Conservation (phyloP, 768 basidiomycete genomes). For the Serendipita vermifera region DNA sequence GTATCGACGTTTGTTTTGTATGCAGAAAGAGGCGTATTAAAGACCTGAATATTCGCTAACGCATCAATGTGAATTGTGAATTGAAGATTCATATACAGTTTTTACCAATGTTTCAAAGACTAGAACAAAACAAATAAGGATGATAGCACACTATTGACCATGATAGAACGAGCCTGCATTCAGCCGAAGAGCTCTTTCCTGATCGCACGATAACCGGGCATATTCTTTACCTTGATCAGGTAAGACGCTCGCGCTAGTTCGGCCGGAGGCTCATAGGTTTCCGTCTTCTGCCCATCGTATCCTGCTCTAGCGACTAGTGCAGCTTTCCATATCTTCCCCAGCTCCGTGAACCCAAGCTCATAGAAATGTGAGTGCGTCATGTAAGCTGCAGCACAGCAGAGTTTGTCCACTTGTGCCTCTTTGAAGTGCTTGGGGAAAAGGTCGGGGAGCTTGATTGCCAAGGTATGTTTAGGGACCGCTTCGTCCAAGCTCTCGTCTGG, state of each 20-base stretch:
- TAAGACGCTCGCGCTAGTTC: background rate
- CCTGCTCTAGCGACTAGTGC: background rate
- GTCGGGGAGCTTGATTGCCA: background rate
- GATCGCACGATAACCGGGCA: background rate
- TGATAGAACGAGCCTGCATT: too few species aligned
- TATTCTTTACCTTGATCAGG: constrained; percentile 2
- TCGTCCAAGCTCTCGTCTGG: background rate
- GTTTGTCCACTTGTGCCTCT: background rate
- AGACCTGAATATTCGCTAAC: too few species aligned
- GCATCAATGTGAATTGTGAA: too few species aligned
- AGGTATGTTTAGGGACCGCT: constrained; percentile 1
- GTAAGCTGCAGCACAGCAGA: background rate
- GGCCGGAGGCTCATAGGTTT: background rate
- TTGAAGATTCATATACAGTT: too few species aligned
- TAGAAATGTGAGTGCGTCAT: constrained; percentile 6
- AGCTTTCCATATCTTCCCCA: background rate
- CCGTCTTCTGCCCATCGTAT: background rate
- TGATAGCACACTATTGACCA: too few species aligned
- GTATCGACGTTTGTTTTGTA: too few species aligned
- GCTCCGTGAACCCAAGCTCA: constrained; percentile 3
- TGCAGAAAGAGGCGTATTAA: too few species aligned
- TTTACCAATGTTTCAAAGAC: too few species aligned
- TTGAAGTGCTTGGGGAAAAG: background rate
- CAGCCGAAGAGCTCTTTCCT: background rate
- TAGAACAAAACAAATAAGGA: too few species aligned